phyloP scores from a whole-genome alignment of 345 rosid genomes.

The Chamaenerion angustifolium region DNA sequence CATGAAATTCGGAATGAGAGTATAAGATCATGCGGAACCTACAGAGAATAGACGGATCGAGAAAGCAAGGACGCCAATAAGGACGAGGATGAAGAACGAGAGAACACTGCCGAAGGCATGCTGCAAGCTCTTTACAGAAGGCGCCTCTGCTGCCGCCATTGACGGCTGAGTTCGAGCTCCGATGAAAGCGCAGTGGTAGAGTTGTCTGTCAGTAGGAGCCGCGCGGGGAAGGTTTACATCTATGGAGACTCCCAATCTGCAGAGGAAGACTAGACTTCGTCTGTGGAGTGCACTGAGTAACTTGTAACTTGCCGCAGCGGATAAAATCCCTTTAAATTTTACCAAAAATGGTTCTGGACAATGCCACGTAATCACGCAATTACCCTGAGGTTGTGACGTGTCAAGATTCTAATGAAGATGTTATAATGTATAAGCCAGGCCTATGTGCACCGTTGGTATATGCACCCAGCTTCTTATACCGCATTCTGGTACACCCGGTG shows the following conservation, averaged over 20 bases:
- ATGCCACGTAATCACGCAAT: not conserved
- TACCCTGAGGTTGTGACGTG: conserved; percentile 3
- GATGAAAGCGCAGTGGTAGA: not conserved
- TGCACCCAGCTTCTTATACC: too few species aligned
- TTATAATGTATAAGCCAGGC: too few species aligned
- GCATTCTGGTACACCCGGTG: too few species aligned
- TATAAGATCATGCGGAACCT: conserved; percentile 15
- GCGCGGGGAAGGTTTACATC: not conserved
- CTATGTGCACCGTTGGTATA: too few species aligned
- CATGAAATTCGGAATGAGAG: not conserved
- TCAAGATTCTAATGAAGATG: not conserved
- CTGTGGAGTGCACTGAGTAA: too few species aligned
- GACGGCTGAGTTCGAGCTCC: conserved; percentile 18
- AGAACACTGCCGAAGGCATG: conserved; percentile 72
- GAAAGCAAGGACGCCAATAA: conserved; percentile 93
- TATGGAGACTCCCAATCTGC: too few species aligned
- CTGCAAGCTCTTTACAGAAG: conserved; percentile 28
- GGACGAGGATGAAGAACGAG: conserved; percentile 63
- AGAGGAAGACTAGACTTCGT: too few species aligned
- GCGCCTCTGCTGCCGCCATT: conserved; percentile 54
- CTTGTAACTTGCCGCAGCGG: not conserved
- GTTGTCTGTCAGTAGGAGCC: not conserved
- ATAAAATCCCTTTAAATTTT: conserved; percentile 1
- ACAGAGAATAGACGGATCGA: conserved; percentile 99
- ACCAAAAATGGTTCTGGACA: conserved; percentile 3